phyloP scores from a whole-genome alignment of 1,139 yeast species.

The Candida gigantensis region DNA sequence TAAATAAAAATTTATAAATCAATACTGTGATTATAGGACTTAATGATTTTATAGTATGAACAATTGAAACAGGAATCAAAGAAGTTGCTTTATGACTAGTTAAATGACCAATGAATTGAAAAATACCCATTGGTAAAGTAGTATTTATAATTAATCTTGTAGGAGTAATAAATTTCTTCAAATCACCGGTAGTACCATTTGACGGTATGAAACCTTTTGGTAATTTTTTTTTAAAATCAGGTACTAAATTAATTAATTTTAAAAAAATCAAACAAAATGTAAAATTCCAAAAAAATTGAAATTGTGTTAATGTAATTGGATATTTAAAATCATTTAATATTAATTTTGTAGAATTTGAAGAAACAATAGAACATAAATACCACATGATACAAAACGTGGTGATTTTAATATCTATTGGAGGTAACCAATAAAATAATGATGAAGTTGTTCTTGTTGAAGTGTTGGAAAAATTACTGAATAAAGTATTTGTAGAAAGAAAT shows the following conservation, averaged over 20 bases:
- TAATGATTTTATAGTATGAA: constrained; percentile 87
- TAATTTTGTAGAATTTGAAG: constrained; percentile 77
- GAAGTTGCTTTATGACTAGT: constrained; percentile 88
- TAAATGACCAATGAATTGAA: constrained; percentile 88
- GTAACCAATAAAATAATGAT: constrained; percentile 20
- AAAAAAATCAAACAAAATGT: constrained; percentile 45
- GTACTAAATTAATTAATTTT: constrained; percentile 20
- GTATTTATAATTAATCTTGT: constrained; percentile 56
- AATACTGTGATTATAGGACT: constrained; percentile 88
- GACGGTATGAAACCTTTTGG: constrained; percentile 63
- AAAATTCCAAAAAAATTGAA: constrained; percentile 76
- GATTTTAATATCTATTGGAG: constrained; percentile 33
- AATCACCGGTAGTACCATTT: constrained; percentile 18
- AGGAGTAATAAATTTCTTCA: constrained; percentile 49
- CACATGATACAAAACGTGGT: constrained; percentile 61
- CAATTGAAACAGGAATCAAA: constrained; percentile 84
- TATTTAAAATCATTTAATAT: constrained; percentile 68
- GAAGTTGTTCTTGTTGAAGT: background rate
- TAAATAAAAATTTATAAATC: constrained; percentile 65
- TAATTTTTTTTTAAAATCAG: constrained; percentile 32
- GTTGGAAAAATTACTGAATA: constrained; percentile 13
- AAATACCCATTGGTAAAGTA: constrained; percentile 89
- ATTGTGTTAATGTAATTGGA: constrained; percentile 83
- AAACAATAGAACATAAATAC: constrained; percentile 81
- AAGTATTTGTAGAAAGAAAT: constrained; percentile 8